Conservation (phyloP, 2,329 filamentous ascomycete genomes). For the Neofusicoccum umdonicola region DNA sequence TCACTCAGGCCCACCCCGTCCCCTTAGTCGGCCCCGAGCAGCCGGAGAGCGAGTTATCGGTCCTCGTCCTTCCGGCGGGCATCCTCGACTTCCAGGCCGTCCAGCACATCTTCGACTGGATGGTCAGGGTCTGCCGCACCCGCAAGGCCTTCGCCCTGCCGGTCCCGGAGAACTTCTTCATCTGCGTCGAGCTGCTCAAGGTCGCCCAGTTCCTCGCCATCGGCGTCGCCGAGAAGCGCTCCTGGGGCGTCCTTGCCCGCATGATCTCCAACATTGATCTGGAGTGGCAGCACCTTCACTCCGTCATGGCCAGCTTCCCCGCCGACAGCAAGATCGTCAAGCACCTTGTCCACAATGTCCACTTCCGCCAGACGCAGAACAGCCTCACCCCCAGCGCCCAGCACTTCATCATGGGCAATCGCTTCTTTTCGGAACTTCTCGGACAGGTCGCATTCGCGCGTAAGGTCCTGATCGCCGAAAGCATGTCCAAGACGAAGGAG, state of each 20-base stretch:
- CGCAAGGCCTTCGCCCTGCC: background rate
- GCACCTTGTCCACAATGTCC: background rate
- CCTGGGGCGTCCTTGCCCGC: background rate
- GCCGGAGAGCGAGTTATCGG: background rate
- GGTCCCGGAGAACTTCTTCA: background rate
- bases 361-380: background rate
- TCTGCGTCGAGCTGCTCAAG: background rate
- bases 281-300: background rate
- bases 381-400: background rate
- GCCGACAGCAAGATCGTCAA: background rate
- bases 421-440: background rate
- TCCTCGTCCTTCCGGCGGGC: background rate
- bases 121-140: background rate
- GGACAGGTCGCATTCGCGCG: background rate
- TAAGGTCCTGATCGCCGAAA: background rate
- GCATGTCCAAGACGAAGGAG: background rate
- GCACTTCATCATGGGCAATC: background rate
- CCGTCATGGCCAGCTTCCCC: background rate
- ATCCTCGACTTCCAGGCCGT: background rate
- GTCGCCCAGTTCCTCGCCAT: background rate
- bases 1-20: background rate
- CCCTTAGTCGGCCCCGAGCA: background rate
- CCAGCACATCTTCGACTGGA: background rate
- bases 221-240: background rate
- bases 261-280: background rate